Base-by-base conservation (phyloP, 192 early-diverging fungal genomes). In the Coemansia sp. region DNA sequence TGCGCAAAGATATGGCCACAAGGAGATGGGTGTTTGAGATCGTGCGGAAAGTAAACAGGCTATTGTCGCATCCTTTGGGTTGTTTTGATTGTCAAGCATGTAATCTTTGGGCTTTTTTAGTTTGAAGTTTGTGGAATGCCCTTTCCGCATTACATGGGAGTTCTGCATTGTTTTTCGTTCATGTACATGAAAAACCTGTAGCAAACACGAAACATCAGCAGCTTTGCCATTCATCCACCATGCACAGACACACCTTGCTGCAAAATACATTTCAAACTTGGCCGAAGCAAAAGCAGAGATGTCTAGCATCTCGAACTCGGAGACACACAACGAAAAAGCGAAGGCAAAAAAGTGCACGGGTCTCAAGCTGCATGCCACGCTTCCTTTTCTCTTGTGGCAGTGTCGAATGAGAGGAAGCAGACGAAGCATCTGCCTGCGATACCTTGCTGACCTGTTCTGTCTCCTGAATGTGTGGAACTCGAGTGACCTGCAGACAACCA, bases 141-240 rank as follows among this genome's bases (percentile, higher is more conserved):
- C 39, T 18, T 46, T 21, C 43, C 18, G 43, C 43, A 46, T 46
- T 20, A 18, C 43, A 46, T 46, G 43, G 43, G 43, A n/a, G 18
- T 46, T 46, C 43, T 46, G 43, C 43, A 46, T 46, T 20, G 15
- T 46, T 46, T 46, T 46, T 46, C 18, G 43, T 46, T 46, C n/a
- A 4, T 21, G 16, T 46, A n/a, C 43, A 46, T 46, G 15, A 46
- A 16, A 20, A 18, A 20, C 16, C 9, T 40, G 39, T 15, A 13
- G 16, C 39, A 40, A 2, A 15, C 10, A 40, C 39, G 2, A 46
- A 21, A 46, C 16, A 46, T 46, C 43, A 46, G 43, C 43, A 21
- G 20, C 18, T 20, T 18, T 7, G 16, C 8, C 43, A 46, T 18
- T 18, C 3, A 46, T 46, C 20, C 7, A 7, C n/a, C 7, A 46